Evolutionary conservation across 768 basidiomycete genomes (phyloP).

Genomic region (Boletus bicolor): DNA sequence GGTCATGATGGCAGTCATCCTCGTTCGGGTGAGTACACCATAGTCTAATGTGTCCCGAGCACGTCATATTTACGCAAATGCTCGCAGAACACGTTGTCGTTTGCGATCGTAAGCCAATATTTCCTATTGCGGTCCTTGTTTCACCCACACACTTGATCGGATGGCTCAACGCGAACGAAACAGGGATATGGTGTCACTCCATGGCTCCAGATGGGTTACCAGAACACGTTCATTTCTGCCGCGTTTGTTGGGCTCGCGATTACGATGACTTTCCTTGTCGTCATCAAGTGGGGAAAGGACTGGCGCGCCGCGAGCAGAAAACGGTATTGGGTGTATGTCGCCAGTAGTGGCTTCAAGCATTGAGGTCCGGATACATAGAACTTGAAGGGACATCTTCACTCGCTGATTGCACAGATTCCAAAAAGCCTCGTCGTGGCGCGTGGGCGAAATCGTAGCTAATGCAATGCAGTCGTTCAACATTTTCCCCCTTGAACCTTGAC

Average conservation of each 20-base stretch:
- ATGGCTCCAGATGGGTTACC: conserved; percentile 20
- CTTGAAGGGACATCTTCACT: neutral
- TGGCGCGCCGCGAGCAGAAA: conserved; percentile 17
- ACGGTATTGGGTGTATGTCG: conserved; percentile 19
- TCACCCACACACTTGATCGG: too few species aligned
- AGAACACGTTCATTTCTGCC: conserved; percentile 17
- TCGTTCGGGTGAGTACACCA: conserved; percentile 14
- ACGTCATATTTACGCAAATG: neutral
- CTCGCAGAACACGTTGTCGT: conserved; percentile 16
- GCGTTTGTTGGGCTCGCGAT: conserved; percentile 20
- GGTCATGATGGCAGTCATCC: conserved; percentile 20
- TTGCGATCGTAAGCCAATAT: conserved; percentile 12
- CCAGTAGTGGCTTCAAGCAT: conserved; percentile 14
- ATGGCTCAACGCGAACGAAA: neutral
- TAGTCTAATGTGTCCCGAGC: neutral
- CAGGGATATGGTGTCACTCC: conserved; percentile 23
- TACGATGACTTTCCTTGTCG: conserved; percentile 18
- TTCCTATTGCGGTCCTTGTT: neutral
- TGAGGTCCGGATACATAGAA: neutral
- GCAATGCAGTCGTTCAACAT: neutral
- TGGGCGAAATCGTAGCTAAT: neutral
- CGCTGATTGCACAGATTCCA: neutral
- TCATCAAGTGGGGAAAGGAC: conserved; percentile 15
- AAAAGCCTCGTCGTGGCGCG: neutral
- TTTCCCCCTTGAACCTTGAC: neutral